Base-by-base conservation (phyloP, 169 alveolate species). In the Plasmodium coatneyi region DNA sequence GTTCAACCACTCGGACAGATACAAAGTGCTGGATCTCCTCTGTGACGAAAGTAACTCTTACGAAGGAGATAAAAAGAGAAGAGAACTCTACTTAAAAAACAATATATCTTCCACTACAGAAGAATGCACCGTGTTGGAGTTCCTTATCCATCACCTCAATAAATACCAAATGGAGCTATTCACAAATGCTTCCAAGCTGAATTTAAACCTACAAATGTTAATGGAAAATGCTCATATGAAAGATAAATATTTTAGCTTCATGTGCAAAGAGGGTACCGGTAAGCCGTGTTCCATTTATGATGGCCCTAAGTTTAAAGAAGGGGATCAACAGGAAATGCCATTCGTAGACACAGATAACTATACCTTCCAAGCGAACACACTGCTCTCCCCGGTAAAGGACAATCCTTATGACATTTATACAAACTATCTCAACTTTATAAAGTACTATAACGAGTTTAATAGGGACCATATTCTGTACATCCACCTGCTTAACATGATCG, bases 111-210 rank as follows among this genome's bases (percentile, higher is more conserved):
- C 87, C 5, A 6, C 81, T 0, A 52, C 80, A 7, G 86, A 74
- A 86, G 93, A 86, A 30, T 86, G 93, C 76, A 46, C 56, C 36
- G 28, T 74, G 9, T 54, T 86, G 66, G 93, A 86, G 46, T 86
- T 86, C 80, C 79, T 86, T 30, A 22, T 86, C 16, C 84, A 86
- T 76, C 80, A 86, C 22, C 14, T 74, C 22, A 86, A 86, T 76
- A 74, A 28, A 76, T 86, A 86, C 36, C 93, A 86, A 28, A 72
- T 86, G 84, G 93, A 76, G 28, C 70, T 86, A 74, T 86, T 49
- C 43, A 49, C 28, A 25, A 74, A 72, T 7, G 86, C 80, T n/a
- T 3, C 70, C 22, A 74, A 74, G 16, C 10, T 86, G 54, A 86
- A 78, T 30, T 70, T 86, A 41, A 86, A 86, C 54, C 19, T 86